These are phyloP conservation scores for Moesziomyces parantarcticus DNA, from an alignment of 1,284 basidiomycete species.

Conservation along the genomic window DNA sequence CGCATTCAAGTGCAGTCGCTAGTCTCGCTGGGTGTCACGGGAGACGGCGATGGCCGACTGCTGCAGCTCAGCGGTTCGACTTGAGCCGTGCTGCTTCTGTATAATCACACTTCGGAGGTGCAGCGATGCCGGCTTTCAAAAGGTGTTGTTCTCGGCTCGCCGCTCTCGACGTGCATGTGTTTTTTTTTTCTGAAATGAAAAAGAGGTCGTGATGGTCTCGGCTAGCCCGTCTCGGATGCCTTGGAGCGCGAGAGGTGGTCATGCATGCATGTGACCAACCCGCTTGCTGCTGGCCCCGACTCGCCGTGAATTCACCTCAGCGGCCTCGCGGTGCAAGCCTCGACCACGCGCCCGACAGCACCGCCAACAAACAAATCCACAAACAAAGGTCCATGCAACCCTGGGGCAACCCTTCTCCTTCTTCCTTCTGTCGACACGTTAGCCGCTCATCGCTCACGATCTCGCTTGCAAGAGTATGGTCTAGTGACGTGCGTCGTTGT, in stretches of 20 bases:
- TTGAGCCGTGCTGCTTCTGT: neutral
- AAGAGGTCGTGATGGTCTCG: constrained; percentile 24
- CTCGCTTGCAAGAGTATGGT: no score
- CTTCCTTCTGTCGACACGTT: neutral
- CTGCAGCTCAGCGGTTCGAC: no score
- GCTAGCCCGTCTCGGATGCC: neutral
- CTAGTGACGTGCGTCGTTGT: no score
- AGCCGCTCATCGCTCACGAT: neutral
- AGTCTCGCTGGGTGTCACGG: no score
- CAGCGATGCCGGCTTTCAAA: neutral
- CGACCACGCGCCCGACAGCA: neutral
- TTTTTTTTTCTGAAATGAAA: neutral
- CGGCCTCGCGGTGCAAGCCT: neutral
- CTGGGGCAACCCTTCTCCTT: no score
- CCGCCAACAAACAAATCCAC: constrained; percentile 16
- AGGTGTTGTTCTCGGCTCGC: constrained; percentile 1
- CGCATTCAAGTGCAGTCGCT: no score
- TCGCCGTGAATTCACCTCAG: neutral
- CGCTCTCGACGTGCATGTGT: neutral
- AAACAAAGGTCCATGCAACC: constrained; percentile 1
- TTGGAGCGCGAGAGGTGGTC: neutral
- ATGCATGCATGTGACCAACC: neutral
- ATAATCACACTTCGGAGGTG: neutral
- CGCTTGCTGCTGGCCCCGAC: no score
- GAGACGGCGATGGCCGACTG: no score